Base-by-base conservation (phyloP, 164 flowering plant species). In the Euptelea pleiosperma region DNA sequence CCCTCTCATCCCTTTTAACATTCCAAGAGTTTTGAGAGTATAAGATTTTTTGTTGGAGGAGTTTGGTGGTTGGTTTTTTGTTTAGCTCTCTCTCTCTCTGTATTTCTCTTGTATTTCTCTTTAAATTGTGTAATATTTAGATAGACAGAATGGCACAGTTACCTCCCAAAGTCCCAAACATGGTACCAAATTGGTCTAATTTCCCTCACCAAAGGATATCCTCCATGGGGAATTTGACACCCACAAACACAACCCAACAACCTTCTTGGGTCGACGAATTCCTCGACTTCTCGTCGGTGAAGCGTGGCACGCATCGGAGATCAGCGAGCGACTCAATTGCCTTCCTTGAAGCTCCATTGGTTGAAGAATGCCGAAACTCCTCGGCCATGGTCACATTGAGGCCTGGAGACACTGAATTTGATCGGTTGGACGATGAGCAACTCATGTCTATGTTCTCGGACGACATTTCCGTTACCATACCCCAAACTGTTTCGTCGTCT, bases 121-220 rank as follows among this genome's bases (percentile, higher is more conserved):
- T 41, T 18, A 6, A 19, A 28, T 52, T 18, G 34, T 28, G 52
- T 48, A n/a, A n/a, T 18, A 18, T 25, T 31, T 15, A 6, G 11
- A 22, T 35, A 62, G 14, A 41, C 1, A 56, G 39, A 55, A 89
- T 89, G 96, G 91, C 96, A 30, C 87, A 89, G 28, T 72, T 89
- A 57, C 96, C 96, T 44, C 96, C 96, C 2, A 89, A 86, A 72
- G 75, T 79, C 53, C 96, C 96, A 21, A 80, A 52, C 71, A 73
- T 85, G 79, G 3, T 75, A 3, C 67, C 76, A 14, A 74, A 70
- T 55, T 83, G 91, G 89, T 65, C 83, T 22, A 79, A 71, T 48
- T 75, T 80, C 25, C 52, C 64, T 7, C 78, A 81, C 70, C 86
- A 83, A 26, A 82, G 61, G 36, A 36, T 61, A 10, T 66, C 77